phyloP scores from a whole-genome alignment of 106 monocot genomes.

The Dioscorea alata region DNA sequence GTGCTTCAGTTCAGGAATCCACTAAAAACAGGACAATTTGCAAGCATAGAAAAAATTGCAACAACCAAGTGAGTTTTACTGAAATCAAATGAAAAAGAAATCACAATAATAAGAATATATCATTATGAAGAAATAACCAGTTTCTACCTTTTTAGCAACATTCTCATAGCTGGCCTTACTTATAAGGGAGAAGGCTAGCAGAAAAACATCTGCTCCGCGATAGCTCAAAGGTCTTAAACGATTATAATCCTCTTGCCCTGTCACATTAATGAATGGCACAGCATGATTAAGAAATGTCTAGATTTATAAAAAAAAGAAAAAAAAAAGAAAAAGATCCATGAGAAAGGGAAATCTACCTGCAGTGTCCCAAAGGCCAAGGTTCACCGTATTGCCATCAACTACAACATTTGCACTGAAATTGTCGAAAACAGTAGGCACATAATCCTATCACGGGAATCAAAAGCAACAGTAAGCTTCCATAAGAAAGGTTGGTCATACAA shows the following conservation, averaged over 20 bases:
- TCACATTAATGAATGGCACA: conserved; percentile 5
- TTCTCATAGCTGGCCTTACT: conserved; percentile 79
- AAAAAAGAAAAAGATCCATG: neutral
- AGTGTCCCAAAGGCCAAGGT: conserved; percentile 75
- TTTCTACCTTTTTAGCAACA: conserved; percentile 59
- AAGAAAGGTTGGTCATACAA: neutral
- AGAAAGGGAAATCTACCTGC: conserved; percentile 34
- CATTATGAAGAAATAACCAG: neutral
- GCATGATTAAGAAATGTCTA: neutral
- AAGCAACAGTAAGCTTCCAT: neutral
- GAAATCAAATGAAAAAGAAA: neutral
- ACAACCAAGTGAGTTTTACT: neutral
- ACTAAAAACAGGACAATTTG: conserved; percentile 19
- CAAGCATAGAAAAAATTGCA: neutral
- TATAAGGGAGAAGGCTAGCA: conserved; percentile 68
- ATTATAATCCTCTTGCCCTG: conserved; percentile 79
- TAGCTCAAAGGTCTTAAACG: conserved; percentile 72
- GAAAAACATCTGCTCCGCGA: conserved; percentile 73
- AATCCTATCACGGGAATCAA: conserved; percentile 38
- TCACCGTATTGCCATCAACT: conserved; percentile 68
- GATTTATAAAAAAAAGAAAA: neutral
- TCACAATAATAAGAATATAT: neutral
- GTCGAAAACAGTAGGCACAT: conserved; percentile 75
- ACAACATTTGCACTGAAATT: conserved; percentile 81
- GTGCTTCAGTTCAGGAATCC: conserved; percentile 69